Conservation (phyloP, 768 basidiomycete species). For the Boletales sp. region DNA sequence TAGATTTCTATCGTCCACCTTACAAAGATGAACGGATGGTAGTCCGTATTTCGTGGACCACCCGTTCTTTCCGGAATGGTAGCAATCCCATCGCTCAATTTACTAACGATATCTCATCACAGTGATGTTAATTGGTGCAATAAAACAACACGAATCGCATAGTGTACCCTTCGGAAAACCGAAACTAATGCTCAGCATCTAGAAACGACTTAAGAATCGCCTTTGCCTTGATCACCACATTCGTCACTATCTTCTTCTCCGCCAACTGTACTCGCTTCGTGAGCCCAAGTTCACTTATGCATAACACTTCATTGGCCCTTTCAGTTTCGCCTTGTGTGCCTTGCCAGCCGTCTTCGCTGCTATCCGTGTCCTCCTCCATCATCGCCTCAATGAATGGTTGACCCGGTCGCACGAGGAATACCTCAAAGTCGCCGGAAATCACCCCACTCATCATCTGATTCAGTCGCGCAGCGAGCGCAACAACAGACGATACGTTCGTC, state of each 20-base stretch:
- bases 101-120: too few species aligned
- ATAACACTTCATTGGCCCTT: not conserved
- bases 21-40: too few species aligned
- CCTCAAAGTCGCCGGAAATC: slow-evolving; percentile 10
- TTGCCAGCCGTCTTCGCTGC: not conserved
- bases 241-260: not conserved
- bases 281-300: not conserved
- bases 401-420: not conserved
- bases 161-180: too few species aligned
- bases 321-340: not conserved
- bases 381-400: not conserved
- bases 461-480: not conserved
- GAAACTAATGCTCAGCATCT: too few species aligned
- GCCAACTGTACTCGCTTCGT: not conserved
- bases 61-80: too few species aligned
- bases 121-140: too few species aligned
- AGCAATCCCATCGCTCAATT: too few species aligned
- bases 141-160: too few species aligned
- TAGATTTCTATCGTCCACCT: too few species aligned
- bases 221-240: not conserved
- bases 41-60: too few species aligned
- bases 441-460: slow-evolving; percentile 5
- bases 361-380: slow-evolving; percentile 1
- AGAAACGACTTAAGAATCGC: slow-evolving; percentile 2
- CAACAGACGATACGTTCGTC: not conserved